Evolutionary conservation across 345 rosid genomes (phyloP).

Genomic region (Eucalyptus curtisii): DNA sequence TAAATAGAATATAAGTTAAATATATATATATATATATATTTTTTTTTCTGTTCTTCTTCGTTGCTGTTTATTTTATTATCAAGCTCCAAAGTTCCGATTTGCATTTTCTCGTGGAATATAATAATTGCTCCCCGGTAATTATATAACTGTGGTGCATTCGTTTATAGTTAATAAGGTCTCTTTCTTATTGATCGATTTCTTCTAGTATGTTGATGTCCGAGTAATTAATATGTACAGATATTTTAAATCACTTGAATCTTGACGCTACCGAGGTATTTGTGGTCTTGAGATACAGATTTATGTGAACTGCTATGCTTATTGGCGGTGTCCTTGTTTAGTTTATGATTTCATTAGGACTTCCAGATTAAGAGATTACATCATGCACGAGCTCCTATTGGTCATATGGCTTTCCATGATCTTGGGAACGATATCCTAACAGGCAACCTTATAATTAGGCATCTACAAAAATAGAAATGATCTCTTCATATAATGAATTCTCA

Average conservation of each 20-base stretch:
- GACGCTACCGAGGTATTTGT: too few species aligned
- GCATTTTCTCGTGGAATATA: background rate
- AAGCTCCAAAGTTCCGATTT: background rate
- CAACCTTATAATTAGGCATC: background rate
- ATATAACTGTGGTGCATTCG: too few species aligned
- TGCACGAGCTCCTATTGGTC: accelerated
- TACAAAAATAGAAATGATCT: too few species aligned
- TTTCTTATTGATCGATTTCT: too few species aligned
- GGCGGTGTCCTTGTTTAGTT: background rate
- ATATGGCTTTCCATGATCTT: background rate
- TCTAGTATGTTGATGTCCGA: accelerated
- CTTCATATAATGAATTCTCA: too few species aligned
- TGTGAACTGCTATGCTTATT: too few species aligned
- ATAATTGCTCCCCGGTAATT: too few species aligned
- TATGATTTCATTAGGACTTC: background rate
- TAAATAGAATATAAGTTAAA: background rate
- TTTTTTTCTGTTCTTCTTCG: background rate
- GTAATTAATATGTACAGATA: too few species aligned
- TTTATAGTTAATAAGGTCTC: background rate
- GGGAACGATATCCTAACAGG: too few species aligned
- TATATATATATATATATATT: too few species aligned
- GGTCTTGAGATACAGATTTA: background rate
- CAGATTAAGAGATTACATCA: background rate
- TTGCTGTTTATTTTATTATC: background rate
- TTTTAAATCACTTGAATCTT: background rate